These are phyloP conservation scores for Xylaria sp. DNA, from an alignment of 495 filamentous ascomycete genomes.

Conservation along the genomic window DNA sequence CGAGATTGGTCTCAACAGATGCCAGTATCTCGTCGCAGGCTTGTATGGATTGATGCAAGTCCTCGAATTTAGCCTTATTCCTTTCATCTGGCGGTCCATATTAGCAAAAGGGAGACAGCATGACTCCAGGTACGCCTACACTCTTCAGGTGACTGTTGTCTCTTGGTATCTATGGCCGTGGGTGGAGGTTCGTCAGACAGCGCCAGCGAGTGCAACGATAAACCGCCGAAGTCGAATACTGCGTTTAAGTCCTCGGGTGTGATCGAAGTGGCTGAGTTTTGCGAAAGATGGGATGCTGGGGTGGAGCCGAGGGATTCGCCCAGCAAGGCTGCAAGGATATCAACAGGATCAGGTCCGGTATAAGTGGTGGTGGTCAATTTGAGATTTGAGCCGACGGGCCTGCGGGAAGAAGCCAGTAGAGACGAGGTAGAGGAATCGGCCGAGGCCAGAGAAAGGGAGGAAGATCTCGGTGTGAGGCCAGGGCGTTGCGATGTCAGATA, in stretches of 20 bases:
- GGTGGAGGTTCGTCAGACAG: constrained; percentile 48
- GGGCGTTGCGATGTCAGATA: constrained; percentile 61
- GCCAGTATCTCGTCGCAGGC: constrained; percentile 92
- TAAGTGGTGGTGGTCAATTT: constrained; percentile 62
- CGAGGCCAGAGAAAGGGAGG: constrained; percentile 68
- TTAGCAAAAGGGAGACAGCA: constrained; percentile 14
- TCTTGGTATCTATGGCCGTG: constrained; percentile 57
- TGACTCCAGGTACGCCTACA: constrained; percentile 57
- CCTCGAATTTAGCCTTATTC: constrained; percentile 88
- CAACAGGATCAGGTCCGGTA: constrained; percentile 72
- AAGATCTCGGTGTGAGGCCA: constrained; percentile 65
- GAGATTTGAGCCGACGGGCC: constrained; percentile 69
- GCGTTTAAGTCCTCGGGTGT: constrained; percentile 50
- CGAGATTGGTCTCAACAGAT: constrained; percentile 90
- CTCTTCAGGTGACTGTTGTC: constrained; percentile 75
- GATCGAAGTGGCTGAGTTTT: constrained; percentile 37
- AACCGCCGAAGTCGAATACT: constrained; percentile 78
- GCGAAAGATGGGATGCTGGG: constrained; percentile 2
- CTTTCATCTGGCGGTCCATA: constrained; percentile 66
- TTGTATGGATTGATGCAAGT: constrained; percentile 85
- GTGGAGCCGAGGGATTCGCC: constrained; percentile 47
- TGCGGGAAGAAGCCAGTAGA: constrained; percentile 65
- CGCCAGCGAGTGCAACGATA: constrained; percentile 78
- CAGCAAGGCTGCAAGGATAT: constrained; percentile 75
- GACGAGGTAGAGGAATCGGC: constrained; percentile 75